Base-by-base conservation (phyloP, 371 early-diverging fungal species). In the Mortierella sp. region DNA sequence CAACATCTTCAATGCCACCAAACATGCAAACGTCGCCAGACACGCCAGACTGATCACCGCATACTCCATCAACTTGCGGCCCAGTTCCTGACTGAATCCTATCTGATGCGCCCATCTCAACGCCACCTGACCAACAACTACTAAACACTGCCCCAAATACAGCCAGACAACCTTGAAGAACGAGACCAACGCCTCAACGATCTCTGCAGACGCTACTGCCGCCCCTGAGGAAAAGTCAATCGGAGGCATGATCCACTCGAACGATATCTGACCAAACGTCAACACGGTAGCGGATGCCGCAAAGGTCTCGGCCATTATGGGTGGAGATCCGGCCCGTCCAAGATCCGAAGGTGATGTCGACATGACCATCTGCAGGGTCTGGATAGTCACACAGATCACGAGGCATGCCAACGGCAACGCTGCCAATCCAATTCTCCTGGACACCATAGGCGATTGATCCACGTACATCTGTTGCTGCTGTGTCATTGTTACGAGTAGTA, bases 381-480 rank as follows among this genome's bases (percentile, higher is more conserved):
- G 97, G 63, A 92, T 90, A 44, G 92, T 87, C 72, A 96, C 93
- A n/a, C 95, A 93, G 44, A 95, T 89, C 74, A 97, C 94, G 73
- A 99, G 89, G 79, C 97, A 97, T 5, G 96, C 95, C 46, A 99
- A 85, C 0, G 99, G 98, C 43, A 98, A 83, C 7, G 96, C 93
- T 21, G 98, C 96, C 75, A 99, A 95, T 27, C 98, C 99, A 76
- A 99, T 95, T 3, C 98, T 91, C 2, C 97, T 93, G 0, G 98
- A 96, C 6, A 98, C 97, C 27, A 94, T 92, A 0, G 96, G 96
- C 6, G 97, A 96, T 79, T 95, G 96, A 88, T 97, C 98, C 12
- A 95, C 92, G 89, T 94, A 91, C 71, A 82, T 86, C 51, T 81
- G 81, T 10, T 81, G 85, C 27, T 84, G 81, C 79, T 81, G 65